Base-by-base conservation (phyloP, 2,329 filamentous ascomycete species). In the Chalaropsis thielavioides region DNA sequence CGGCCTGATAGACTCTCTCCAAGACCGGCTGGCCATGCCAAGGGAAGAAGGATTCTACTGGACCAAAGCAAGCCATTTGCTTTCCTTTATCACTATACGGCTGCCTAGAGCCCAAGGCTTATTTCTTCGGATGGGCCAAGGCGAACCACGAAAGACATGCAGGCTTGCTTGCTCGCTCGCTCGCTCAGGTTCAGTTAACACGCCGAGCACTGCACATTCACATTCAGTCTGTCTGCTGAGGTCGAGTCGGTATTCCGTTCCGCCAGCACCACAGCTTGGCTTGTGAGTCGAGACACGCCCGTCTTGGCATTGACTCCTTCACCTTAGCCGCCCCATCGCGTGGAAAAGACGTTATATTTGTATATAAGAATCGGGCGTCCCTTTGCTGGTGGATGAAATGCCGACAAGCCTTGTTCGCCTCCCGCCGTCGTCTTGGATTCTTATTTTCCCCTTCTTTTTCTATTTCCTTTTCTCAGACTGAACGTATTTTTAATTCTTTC, bases 281-380 rank as follows among this genome's bases (percentile, higher is more conserved):
- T 17, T 58, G 27, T 10, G 10, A 38, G 24, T 35, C 31, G 7
- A 31, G 31, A 58, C 54, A 58, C 27, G 54, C 27, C 54, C 54
- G 27, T 38, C 27, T 58, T 58, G 2, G 27, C 54, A 38, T 58
- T 11, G 13, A 8, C 22, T 24, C 22, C 49, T 13, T 24, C 24
- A 13, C 49, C 13, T 35, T 58, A 3, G 43, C 43, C 43, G 15
- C 43, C 27, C 27, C 24, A 38, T 31, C 24, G 54, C 24, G 27
- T 58, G 4, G 43, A 38, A 38, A 38, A 38, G 35, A 38, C 35
- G 4, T 38, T 38, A 8, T 10, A 4, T 38, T 4, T 58, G n/a
- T 58, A 58, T 58, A 58, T 38, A 58, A 58, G 54, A 58, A 35
- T 58, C 31, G 54, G 54, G 27, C 27, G 24, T 35, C 54, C 27